Conservation (phyloP, 768 basidiomycete genomes). For the Kwoniella newhampshirensis region DNA sequence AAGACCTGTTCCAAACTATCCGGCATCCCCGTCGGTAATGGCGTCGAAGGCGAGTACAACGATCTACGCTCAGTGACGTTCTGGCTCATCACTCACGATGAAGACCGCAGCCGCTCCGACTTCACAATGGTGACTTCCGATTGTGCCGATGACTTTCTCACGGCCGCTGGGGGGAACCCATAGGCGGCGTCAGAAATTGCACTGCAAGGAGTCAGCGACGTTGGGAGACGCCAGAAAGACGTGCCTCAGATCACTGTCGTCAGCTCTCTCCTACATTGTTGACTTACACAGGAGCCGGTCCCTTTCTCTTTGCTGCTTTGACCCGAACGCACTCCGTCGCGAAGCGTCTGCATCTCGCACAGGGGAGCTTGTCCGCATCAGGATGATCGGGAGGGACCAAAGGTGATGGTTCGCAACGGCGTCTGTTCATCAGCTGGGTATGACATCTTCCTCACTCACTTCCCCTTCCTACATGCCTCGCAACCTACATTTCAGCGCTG, state of each 20-base stretch:
- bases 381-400: conserved; percentile 41
- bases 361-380: conserved; percentile 40
- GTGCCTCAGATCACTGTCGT: conserved; percentile 18
- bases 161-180: conserved; percentile 15
- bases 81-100: conserved; percentile 1
- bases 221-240: not conserved
- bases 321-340: conserved; percentile 40
- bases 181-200: conserved; percentile 40
- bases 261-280: conserved; percentile 1
- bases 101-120: conserved; percentile 9
- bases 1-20: conserved; percentile 41
- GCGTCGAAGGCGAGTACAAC: conserved; percentile 13
- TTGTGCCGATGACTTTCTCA: conserved; percentile 6
- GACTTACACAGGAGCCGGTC: conserved; percentile 42
- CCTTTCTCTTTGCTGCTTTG: conserved; percentile 32
- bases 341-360: conserved; percentile 43
- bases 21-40: conserved; percentile 18
- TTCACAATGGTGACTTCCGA: conserved; percentile 4
- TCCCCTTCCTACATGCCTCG: conserved; percentile 44
- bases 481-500: conserved; percentile 31
- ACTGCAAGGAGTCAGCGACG: conserved; percentile 10
- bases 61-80: not conserved
- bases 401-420: conserved; percentile 46
- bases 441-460: conserved; percentile 21
- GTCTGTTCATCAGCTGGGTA: conserved; percentile 11